A percentile compares a stretch with the other conserved stretches of the same genome.
These are phyloP conservation scores for Paramecium caudatum DNA, from an alignment of 73 alveolate species.

Conservation along the genomic window DNA sequence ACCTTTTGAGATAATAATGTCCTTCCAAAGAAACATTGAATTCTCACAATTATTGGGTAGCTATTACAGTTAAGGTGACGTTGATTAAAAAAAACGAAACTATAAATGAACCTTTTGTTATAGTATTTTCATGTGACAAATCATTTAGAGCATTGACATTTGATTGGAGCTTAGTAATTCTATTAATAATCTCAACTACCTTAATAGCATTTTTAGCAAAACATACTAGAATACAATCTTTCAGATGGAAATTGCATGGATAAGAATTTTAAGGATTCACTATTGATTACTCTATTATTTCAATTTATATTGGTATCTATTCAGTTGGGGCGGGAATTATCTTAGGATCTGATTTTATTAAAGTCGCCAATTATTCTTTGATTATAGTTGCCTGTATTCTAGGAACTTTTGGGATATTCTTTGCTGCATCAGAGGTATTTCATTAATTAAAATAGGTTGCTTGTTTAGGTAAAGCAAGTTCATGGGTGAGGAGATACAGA, in stretches of 20 bases:
- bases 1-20: background rate
- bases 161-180: slow-evolving; percentile 53
- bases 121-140: slow-evolving; percentile 35
- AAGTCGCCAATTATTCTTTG: background rate
- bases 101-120: background rate
- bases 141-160: background rate
- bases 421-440: slow-evolving; percentile 21
- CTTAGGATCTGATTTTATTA: background rate
- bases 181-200: background rate
- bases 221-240: slow-evolving; percentile 9
- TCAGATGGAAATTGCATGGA: background rate
- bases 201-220: slow-evolving; percentile 8
- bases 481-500: background rate
- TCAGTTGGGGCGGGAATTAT: background rate
- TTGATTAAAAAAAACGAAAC: background rate
- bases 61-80: background rate
- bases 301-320: background rate
- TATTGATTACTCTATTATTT: background rate
- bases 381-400: background rate
- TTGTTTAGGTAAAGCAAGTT: background rate
- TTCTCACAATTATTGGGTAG: background rate
- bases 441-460: background rate
- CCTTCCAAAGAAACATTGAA: background rate
- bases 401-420: background rate
- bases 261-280: slow-evolving; percentile 22